Percentiles rank a stretch among this genome's conserved stretches.
Evolutionary conservation across 768 basidiomycete species (phyloP).

Genomic region (Trametes cingulata): DNA sequence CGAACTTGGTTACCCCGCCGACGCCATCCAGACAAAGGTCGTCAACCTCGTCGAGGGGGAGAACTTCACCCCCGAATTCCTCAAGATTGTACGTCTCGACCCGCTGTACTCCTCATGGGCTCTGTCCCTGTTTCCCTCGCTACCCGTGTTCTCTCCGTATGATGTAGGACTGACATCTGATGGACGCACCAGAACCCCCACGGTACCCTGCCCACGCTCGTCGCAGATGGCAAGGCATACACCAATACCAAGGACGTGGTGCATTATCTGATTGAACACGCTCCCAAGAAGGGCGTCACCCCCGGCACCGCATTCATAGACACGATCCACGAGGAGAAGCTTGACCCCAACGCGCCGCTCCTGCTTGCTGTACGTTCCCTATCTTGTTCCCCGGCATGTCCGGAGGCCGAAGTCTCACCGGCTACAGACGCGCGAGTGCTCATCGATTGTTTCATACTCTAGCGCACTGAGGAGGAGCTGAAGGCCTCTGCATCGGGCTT

Average conservation of each 20-base stretch:
- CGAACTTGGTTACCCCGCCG: constrained; percentile 45
- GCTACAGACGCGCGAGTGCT: not conserved
- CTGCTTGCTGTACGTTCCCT: constrained; percentile 37
- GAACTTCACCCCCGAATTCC: constrained; percentile 49
- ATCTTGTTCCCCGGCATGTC: not conserved
- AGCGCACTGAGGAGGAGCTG: constrained; percentile 51
- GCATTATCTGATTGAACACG: constrained; percentile 41
- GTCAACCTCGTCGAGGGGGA: constrained; percentile 48
- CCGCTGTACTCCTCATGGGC: not conserved
- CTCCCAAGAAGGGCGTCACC: constrained; percentile 36
- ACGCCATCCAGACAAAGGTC: constrained; percentile 37
- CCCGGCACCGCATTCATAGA: constrained; percentile 38
- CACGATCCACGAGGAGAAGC: constrained; percentile 44
- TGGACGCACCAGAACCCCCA: constrained; percentile 40
- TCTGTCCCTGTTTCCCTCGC: not conserved
- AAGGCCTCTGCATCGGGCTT: constrained; percentile 37
- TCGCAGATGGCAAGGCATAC: constrained; percentile 37
- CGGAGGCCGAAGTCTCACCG: too few relatives aligned
- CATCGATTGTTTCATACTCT: not conserved
- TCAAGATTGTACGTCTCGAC: constrained; percentile 37
- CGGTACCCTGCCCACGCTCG: constrained; percentile 46
- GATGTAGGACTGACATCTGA: not conserved
- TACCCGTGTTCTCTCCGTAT: not conserved
- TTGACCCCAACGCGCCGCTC: constrained; percentile 56
- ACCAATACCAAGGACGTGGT: constrained; percentile 44